These are phyloP conservation scores for Neckera pumila DNA, from an alignment of 225 moss, liverwort and hornwort genomes.

Conservation along the genomic window DNA sequence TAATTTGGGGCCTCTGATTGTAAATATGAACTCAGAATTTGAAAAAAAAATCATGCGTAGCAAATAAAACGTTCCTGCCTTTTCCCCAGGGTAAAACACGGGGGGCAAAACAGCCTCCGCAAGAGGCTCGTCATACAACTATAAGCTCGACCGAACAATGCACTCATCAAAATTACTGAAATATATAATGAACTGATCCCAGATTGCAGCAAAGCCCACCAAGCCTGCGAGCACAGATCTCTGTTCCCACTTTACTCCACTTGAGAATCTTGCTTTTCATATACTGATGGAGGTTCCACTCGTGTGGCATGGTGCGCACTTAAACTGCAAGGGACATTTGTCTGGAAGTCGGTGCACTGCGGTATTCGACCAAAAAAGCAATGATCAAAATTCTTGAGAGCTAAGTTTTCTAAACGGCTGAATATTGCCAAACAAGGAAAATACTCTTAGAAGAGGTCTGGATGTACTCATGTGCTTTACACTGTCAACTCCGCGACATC, in stretches of 20 bases:
- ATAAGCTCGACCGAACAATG: too few species aligned
- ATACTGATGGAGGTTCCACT: not conserved
- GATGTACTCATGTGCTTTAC: not conserved
- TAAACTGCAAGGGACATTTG: not conserved
- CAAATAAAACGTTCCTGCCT: too few species aligned
- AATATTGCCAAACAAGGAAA: not conserved
- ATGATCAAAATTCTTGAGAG: not conserved
- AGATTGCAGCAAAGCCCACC: conserved; percentile 17
- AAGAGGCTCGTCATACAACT: too few species aligned
- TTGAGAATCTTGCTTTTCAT: not conserved
- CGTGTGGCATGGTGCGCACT: not conserved
- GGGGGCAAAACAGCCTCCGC: too few species aligned
- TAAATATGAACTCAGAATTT: too few species aligned
- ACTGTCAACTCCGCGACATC: too few species aligned
- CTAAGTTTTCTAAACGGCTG: too few species aligned
- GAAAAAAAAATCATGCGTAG: too few species aligned
- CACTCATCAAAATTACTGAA: not conserved
- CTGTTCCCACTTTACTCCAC: conserved; percentile 7
- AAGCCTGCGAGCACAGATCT: conserved; percentile 49
- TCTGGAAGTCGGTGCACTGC: not conserved
- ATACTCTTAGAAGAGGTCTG: not conserved
- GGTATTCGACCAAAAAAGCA: not conserved
- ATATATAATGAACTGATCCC: not conserved
- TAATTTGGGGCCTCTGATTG: too few species aligned
- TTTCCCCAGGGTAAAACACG: too few species aligned